Evolutionary conservation across 164 flowering plant genomes (phyloP).

Genomic region (Cinnamomum micranthum): DNA sequence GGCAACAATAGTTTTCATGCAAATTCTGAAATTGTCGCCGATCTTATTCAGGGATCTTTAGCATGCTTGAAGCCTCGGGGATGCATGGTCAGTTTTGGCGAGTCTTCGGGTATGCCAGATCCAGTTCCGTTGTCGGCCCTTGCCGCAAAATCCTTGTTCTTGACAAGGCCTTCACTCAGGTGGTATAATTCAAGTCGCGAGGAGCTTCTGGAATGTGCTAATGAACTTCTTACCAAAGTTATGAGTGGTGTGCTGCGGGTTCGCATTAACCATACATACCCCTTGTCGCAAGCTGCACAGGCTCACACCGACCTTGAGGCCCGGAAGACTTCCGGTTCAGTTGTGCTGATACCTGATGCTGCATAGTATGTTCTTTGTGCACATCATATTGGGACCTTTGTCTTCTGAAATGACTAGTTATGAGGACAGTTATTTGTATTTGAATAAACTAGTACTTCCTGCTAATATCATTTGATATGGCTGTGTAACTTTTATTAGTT

Average conservation of each 20-base stretch:
- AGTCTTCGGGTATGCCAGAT: slow-evolving; percentile 76
- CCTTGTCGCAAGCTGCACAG: slow-evolving; percentile 70
- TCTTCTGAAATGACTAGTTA: too few relatives aligned
- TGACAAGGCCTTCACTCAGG: slow-evolving; percentile 74
- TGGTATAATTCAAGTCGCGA: slow-evolving; percentile 59
- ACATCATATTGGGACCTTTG: too few relatives aligned
- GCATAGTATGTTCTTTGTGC: too few relatives aligned
- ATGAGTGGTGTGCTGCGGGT: slow-evolving; percentile 51
- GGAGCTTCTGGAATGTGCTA: slow-evolving; percentile 70
- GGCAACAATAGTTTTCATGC: not conserved
- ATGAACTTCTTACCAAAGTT: slow-evolving; percentile 65
- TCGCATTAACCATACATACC: slow-evolving; percentile 77
- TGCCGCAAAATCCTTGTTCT: slow-evolving; percentile 60
- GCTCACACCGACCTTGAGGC: slow-evolving; percentile 77
- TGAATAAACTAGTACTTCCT: too few relatives aligned
- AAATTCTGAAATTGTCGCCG: not conserved
- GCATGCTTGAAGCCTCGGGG: slow-evolving; percentile 73
- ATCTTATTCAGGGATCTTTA: slow-evolving; percentile 60
- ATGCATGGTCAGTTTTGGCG: slow-evolving; percentile 82
- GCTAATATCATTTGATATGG: too few relatives aligned
- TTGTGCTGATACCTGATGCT: slow-evolving; percentile 62
- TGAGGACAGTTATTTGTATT: too few relatives aligned
- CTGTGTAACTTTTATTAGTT: too few relatives aligned
- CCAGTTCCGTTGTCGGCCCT: slow-evolving; percentile 74
- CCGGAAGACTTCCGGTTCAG: slow-evolving; percentile 73